A percentile compares a stretch with the other conserved stretches of the same genome.
These are phyloP conservation scores for Ascochyta clinopodiicola DNA, from an alignment of 2,329 filamentous ascomycete genomes.

Conservation along the genomic window DNA sequence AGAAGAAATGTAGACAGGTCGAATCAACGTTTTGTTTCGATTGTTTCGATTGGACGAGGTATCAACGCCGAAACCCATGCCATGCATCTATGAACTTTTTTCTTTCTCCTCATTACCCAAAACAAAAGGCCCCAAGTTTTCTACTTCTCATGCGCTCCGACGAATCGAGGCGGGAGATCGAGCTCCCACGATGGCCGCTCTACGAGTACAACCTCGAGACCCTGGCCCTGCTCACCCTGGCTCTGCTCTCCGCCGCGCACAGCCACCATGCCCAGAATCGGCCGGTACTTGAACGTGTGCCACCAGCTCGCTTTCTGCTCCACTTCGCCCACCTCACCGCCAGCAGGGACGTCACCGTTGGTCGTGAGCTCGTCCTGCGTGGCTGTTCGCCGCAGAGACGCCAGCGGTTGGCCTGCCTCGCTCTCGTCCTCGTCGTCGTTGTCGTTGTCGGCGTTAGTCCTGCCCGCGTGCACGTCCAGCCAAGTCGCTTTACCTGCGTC, in stretches of 20 bases:
- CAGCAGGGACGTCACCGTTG: slow-evolving; percentile 21
- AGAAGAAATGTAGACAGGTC: too few species aligned
- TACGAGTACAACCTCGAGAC: slow-evolving; percentile 81
- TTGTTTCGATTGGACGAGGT: background rate
- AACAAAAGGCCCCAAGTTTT: background rate
- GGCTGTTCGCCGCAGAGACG: slow-evolving; percentile 34
- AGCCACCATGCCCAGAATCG: slow-evolving; percentile 79
- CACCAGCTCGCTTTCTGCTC: slow-evolving; percentile 59
- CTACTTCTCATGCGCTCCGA: slow-evolving; percentile 45
- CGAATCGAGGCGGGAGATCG: slow-evolving; percentile 73
- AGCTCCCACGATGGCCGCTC: slow-evolving; percentile 87
- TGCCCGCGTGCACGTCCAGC: slow-evolving; percentile 35
- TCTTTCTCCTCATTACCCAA: background rate
- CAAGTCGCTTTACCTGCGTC: slow-evolving; percentile 32
- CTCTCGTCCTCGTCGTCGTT: slow-evolving; percentile 45
- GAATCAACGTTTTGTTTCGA: too few species aligned
- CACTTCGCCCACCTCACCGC: slow-evolving; percentile 24
- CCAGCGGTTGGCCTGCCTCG: slow-evolving; percentile 37
- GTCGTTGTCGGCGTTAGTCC: slow-evolving; percentile 21
- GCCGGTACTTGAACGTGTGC: slow-evolving; percentile 91
- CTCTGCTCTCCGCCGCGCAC: slow-evolving; percentile 47
- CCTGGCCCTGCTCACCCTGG: slow-evolving; percentile 45
- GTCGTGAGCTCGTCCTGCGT: slow-evolving; percentile 26
- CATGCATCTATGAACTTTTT: slow-evolving; percentile 2
- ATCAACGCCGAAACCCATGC: slow-evolving; percentile 9